Evolutionary conservation across 2,329 filamentous ascomycete species (phyloP).

Genomic region (Trichoderma citrinoviride): DNA sequence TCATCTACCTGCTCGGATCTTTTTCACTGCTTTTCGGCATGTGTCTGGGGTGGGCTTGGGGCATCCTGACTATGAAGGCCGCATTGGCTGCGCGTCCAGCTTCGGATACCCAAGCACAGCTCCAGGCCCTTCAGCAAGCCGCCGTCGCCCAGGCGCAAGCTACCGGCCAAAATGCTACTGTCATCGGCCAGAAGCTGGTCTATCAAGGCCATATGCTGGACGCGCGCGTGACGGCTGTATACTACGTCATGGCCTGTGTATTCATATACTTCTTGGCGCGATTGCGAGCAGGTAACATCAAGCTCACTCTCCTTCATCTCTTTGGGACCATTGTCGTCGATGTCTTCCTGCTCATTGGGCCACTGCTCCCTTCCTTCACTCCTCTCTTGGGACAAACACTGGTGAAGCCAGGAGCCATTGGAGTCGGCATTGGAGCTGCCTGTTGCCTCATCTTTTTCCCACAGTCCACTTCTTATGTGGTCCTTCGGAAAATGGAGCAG

Average conservation of each 20-base stretch:
- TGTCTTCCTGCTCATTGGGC: conserved; percentile 44
- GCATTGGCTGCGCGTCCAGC: conserved; percentile 43
- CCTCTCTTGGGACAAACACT: conserved; percentile 40
- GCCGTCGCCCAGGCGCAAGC: conserved; percentile 36
- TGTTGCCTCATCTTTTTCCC: conserved; percentile 49
- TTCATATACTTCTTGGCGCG: conserved; percentile 47
- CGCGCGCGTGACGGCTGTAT: conserved; percentile 42
- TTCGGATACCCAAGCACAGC: conserved; percentile 36
- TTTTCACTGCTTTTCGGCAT: conserved; percentile 46
- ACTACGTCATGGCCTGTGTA: conserved; percentile 38
- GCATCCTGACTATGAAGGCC: conserved; percentile 48
- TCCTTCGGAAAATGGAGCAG: conserved; percentile 37
- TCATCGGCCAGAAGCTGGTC: conserved; percentile 38
- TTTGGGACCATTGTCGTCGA: conserved; percentile 48
- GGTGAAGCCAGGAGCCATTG: conserved; percentile 46
- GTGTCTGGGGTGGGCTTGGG: conserved; percentile 50
- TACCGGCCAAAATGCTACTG: conserved; percentile 26
- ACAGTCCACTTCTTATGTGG: conserved; percentile 46
- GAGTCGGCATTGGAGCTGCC: conserved; percentile 44
- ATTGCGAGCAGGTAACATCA: conserved; percentile 44
- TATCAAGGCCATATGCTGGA: conserved; percentile 49
- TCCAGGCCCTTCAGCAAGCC: conserved; percentile 36
- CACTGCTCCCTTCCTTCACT: conserved; percentile 41
- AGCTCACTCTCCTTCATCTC: conserved; percentile 44
- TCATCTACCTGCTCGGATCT: conserved; percentile 43